A percentile compares a stretch with the other conserved stretches of the same genome.
phyloP scores from a whole-genome alignment of 306 rosid genomes.

The Myrica gale region DNA sequence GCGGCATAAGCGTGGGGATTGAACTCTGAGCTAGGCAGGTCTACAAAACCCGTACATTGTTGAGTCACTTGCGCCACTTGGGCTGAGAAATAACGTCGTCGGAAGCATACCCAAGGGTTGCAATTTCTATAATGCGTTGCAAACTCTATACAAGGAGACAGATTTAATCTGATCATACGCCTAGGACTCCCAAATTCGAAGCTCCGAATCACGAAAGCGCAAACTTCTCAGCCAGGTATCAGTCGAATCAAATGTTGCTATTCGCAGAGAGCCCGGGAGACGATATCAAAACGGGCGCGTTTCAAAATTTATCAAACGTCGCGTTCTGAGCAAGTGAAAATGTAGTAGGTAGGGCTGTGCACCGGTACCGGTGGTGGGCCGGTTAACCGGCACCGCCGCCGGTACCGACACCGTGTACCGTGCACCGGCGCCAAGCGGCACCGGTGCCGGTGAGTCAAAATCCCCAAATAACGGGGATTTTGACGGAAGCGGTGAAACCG shows the following conservation, averaged over 20 bases:
- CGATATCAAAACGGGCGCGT: not conserved
- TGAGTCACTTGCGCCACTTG: conserved; percentile 12
- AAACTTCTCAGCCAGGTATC: not conserved
- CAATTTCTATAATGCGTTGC: conserved; percentile 2
- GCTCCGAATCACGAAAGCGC: not conserved
- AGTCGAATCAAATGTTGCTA: not conserved
- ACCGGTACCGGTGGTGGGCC: no score
- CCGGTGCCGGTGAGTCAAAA: no score
- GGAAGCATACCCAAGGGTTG: not conserved
- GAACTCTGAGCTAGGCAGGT: conserved; percentile 32
- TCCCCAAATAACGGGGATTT: no score
- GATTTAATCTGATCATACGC: conserved; percentile 32
- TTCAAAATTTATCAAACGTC: not conserved
- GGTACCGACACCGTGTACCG: no score
- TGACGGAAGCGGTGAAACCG: no score
- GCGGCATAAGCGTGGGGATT: conserved; percentile 37
- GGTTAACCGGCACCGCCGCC: no score
- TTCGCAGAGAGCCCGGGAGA: not conserved
- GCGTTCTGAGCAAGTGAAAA: not conserved
- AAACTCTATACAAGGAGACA: conserved; percentile 2
- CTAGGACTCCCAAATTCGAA: not conserved
- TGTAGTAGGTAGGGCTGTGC: no score
- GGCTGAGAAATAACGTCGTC: conserved; percentile 20
- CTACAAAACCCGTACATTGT: conserved; percentile 1
- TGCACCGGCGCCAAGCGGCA: no score